Conservation (phyloP, 2,329 filamentous ascomycete genomes). For the Trichoderma sp. region DNA sequence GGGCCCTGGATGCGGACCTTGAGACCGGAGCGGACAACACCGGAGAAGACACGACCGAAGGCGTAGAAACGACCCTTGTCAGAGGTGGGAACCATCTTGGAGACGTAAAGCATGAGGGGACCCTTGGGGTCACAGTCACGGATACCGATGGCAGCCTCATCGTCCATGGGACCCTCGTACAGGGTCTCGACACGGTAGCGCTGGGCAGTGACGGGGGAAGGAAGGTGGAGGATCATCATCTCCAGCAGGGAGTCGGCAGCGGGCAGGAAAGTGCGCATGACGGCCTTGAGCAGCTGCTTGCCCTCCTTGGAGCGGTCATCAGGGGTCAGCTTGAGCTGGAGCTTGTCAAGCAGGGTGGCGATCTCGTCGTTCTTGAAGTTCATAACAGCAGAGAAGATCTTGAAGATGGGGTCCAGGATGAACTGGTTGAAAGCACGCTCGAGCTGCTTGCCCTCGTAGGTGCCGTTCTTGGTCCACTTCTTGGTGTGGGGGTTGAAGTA, state of each 20-base stretch:
- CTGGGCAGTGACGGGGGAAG: constrained; percentile 93
- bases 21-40: constrained; percentile 95
- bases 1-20: constrained; percentile 99
- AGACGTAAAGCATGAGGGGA: constrained; percentile 99
- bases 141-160: constrained; percentile 92
- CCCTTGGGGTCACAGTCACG: constrained; percentile 97
- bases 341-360: constrained; percentile 80
- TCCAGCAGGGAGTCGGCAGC: constrained; percentile 97
- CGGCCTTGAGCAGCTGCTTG: constrained; percentile 95
- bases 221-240: constrained; percentile 99
- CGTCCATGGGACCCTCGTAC: constrained; percentile 95
- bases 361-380: constrained; percentile 98
- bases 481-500: constrained; percentile 99
- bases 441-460: constrained; percentile 80
- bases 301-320: constrained; percentile 94
- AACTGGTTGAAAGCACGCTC: constrained; percentile 99
- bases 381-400: constrained; percentile 94
- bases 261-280: constrained; percentile 99
- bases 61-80: constrained; percentile 99
- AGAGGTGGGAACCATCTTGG: constrained; percentile 99
- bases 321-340: constrained; percentile 82
- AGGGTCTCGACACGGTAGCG: constrained; percentile 97
- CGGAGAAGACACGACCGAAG: constrained; percentile 99
- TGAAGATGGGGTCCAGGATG: constrained; percentile 99
- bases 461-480: constrained; percentile 95